Percentiles rank a stretch among this genome's conserved stretches.
These are phyloP conservation scores for Cladosporium sp. DNA, from an alignment of 2,329 filamentous ascomycete species.

Conservation along the genomic window DNA sequence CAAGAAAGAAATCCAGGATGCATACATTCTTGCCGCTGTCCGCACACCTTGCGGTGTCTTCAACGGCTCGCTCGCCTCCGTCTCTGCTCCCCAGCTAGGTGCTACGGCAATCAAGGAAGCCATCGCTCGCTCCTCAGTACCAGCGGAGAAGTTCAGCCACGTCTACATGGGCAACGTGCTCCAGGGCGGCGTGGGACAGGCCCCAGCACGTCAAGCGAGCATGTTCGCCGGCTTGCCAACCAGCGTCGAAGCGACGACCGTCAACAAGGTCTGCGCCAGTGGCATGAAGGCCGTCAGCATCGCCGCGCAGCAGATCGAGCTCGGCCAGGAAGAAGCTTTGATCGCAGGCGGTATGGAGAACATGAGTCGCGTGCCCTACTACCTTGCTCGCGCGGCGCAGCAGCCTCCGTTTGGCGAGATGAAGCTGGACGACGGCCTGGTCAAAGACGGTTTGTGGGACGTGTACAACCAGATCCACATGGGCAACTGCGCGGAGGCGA, in stretches of 20 bases:
- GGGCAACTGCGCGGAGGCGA: slow-evolving; percentile 95
- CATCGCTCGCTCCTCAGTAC: slow-evolving; percentile 80
- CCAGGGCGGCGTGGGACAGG: slow-evolving; percentile 79
- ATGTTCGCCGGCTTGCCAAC: slow-evolving; percentile 83
- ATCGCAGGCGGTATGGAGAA: slow-evolving; percentile 97
- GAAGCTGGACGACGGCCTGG: slow-evolving; percentile 84
- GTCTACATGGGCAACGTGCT: slow-evolving; percentile 98
- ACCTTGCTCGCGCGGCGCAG: slow-evolving; percentile 77
- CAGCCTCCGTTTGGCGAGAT: slow-evolving; percentile 85
- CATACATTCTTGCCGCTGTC: slow-evolving; percentile 88
- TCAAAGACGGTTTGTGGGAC: slow-evolving; percentile 94
- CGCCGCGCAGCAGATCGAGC: slow-evolving; percentile 90
- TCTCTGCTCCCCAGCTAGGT: slow-evolving; percentile 85
- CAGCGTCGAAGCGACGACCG: slow-evolving; percentile 82
- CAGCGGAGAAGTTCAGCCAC: slow-evolving; percentile 77
- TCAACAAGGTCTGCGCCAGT: slow-evolving; percentile 98
- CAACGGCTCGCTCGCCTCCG: slow-evolving; percentile 84
- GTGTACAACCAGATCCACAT: slow-evolving; percentile 98
- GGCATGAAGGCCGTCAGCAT: slow-evolving; percentile 89
- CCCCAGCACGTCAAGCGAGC: slow-evolving; percentile 85
- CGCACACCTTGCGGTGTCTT: slow-evolving; percentile 94
- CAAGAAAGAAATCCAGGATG: slow-evolving; percentile 75
- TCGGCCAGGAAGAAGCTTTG: slow-evolving; percentile 84
- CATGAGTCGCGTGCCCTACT: slow-evolving; percentile 93
- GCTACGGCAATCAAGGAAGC: slow-evolving; percentile 91